Evolutionary conservation across 192 early-diverging fungal species (phyloP), one percentile per base, ranked within the genome.

Genomic region (Gigaspora rosea): DNA sequence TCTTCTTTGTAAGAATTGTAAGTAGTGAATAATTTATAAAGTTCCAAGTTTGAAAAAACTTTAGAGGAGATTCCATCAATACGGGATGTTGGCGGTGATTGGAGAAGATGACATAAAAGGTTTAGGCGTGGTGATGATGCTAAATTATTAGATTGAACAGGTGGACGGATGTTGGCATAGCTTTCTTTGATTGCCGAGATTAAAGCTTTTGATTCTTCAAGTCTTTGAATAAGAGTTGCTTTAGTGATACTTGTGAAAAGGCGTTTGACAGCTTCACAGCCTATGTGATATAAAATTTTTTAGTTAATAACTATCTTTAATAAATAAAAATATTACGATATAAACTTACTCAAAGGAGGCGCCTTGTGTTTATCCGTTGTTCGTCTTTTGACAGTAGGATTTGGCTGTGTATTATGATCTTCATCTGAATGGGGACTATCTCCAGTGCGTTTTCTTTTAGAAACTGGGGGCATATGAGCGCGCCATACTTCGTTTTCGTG

Each of bases 11-110:
- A 76, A 51, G 74, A 59, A 50, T 76, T 76, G 35, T 76, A 76
- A 35, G 74, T 76, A 7, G 74, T 76, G 64, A 76, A 76, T 46
- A 76, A 36, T 65, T 76, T 76, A 52, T 76, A 76, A 2, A 76
- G 20, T n/a, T 76, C 74, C 41, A 76, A 76, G 64, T 76, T 76
- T n/a, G 74, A 76, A 13, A 76, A 76, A 33, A 76, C 74, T 76
- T 76, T 76, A 20, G 74, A 76, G 35, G 74, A 76, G 50, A 76
- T 76, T 8, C 74, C 74, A 64, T 76, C 74, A 52, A 76, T 76
- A 35, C 74, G 74, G 27, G 74, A 76, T 22, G 74, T 76, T 18
- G 74, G 74, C 8, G 74, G 74, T 51, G 74, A 76, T 76, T 76
- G 74, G 32, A 76, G 63, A 33, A 76, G 61, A 35, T 76, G 74